Conservation (phyloP, 768 basidiomycete species). For the Terana coerulea region DNA sequence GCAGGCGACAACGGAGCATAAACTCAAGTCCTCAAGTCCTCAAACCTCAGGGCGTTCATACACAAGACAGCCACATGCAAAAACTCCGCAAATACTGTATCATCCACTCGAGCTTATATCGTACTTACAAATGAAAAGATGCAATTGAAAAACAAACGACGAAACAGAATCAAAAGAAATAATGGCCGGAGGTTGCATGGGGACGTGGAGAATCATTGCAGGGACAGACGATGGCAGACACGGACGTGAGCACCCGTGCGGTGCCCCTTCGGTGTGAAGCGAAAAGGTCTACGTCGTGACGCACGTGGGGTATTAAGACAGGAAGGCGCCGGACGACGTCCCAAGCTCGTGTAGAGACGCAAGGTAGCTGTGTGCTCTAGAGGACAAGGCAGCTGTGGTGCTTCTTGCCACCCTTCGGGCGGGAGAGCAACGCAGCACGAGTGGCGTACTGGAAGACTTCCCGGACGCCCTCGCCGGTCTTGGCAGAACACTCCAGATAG, state of each 20-base stretch:
- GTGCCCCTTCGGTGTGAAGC: conserved; percentile 4
- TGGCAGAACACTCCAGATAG: conserved; percentile 97
- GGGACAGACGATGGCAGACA: background rate
- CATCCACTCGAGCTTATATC: conserved; percentile 18
- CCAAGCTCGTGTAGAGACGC: background rate
- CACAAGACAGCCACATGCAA: no score
- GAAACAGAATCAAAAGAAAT: conserved; percentile 8
- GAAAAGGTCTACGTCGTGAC: conserved; percentile 8
- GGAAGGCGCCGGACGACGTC: background rate
- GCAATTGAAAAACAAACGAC: conserved; percentile 13
- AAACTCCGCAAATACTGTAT: conserved; percentile 15
- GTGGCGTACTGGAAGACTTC: conserved; percentile 99
- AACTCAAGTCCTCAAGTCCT: no score
- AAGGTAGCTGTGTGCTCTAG: conserved; percentile 24
- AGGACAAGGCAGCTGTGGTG: conserved; percentile 38
- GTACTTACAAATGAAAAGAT: conserved; percentile 20
- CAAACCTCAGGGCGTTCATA: no score
- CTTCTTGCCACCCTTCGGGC: conserved; percentile 43
- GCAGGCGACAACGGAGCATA: no score
- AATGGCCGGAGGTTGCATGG: conserved; percentile 9
- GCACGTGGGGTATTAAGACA: conserved; percentile 13
- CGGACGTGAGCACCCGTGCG: background rate
- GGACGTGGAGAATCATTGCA: background rate
- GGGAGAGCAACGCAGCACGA: conserved; percentile 78
- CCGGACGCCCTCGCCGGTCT: conserved; percentile 93